These are phyloP conservation scores for Saccharomycopsis hybrid DNA, from an alignment of 1,139 yeast genomes.

Conservation along the genomic window DNA sequence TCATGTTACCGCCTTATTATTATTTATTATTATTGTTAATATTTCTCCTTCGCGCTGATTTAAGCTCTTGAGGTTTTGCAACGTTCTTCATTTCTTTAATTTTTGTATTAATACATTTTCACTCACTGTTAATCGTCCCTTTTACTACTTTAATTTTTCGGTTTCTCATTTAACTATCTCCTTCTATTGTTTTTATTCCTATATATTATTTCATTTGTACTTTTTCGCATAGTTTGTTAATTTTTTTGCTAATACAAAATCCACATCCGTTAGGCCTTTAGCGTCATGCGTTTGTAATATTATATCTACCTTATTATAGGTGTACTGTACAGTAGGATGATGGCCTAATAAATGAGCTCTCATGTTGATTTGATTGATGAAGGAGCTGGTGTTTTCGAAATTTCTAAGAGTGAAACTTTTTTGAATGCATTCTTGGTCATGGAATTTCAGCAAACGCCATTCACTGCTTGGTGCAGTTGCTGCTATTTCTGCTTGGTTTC, in stretches of 20 bases:
- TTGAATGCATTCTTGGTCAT: constrained; percentile 23
- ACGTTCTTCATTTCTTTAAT: too few species aligned
- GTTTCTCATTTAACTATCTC: too few species aligned
- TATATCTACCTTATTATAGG: constrained; percentile 55
- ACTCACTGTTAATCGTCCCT: too few species aligned
- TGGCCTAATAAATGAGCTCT: constrained; percentile 58
- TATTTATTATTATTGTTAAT: too few species aligned
- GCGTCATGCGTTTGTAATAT: constrained; percentile 66
- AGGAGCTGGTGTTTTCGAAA: constrained; percentile 60
- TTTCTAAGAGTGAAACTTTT: constrained; percentile 39
- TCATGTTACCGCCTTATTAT: too few species aligned
- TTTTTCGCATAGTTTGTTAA: constrained; percentile 37
- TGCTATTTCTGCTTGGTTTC: too few species aligned
- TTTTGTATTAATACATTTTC: too few species aligned
- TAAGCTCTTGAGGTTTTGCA: too few species aligned
- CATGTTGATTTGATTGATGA: constrained; percentile 55
- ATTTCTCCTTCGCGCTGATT: too few species aligned
- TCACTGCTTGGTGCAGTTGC: too few species aligned
- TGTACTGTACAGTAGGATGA: constrained; percentile 56
- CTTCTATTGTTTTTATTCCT: too few species aligned
- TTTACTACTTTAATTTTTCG: too few species aligned
- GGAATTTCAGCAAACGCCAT: constrained; percentile 17
- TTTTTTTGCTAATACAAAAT: constrained; percentile 51
- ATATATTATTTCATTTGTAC: constrained; percentile 1
- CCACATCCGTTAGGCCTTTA: constrained; percentile 49